Evolutionary conservation across 2,329 filamentous ascomycete genomes (phyloP).

Genomic region (Sphaerulina musiva): DNA sequence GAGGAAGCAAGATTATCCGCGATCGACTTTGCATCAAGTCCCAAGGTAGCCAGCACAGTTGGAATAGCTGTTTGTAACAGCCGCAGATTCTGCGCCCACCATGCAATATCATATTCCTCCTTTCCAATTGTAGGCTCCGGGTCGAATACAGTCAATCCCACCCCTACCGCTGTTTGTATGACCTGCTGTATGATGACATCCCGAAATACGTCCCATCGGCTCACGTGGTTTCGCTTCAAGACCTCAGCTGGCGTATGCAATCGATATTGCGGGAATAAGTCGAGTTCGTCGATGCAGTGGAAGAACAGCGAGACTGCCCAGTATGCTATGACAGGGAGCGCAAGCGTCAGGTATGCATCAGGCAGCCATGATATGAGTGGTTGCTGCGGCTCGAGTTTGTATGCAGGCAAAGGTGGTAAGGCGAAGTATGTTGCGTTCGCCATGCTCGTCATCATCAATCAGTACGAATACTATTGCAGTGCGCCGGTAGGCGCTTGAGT

Average conservation of each 20-base stretch:
- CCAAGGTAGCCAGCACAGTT: constrained; percentile 60
- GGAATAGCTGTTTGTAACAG: constrained; percentile 74
- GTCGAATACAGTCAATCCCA: constrained; percentile 64
- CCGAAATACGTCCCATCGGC: constrained; percentile 75
- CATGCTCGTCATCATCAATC: constrained; percentile 20
- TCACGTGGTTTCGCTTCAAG: constrained; percentile 75
- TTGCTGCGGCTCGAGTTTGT: constrained; percentile 62
- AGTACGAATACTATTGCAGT: constrained; percentile 3
- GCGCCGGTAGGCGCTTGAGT: constrained; percentile 11
- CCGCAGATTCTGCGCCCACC: constrained; percentile 80
- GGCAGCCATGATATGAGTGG: constrained; percentile 71
- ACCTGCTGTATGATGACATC: constrained; percentile 90
- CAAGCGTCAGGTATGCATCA: constrained; percentile 70
- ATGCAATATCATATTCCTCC: constrained; percentile 77
- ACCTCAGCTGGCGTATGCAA: constrained; percentile 93
- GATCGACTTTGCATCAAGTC: constrained; percentile 67
- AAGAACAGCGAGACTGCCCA: constrained; percentile 82
- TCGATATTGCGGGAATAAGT: constrained; percentile 84
- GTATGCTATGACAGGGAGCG: constrained; percentile 76
- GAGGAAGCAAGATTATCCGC: constrained; percentile 67
- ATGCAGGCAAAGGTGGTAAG: constrained; percentile 80
- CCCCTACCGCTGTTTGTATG: constrained; percentile 71
- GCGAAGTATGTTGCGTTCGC: constrained; percentile 47
- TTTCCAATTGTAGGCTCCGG: constrained; percentile 66
- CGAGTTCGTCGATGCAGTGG: constrained; percentile 77